Evolutionary conservation across 2,329 filamentous ascomycete genomes (phyloP).

Genomic region (Ascochyta pisi): DNA sequence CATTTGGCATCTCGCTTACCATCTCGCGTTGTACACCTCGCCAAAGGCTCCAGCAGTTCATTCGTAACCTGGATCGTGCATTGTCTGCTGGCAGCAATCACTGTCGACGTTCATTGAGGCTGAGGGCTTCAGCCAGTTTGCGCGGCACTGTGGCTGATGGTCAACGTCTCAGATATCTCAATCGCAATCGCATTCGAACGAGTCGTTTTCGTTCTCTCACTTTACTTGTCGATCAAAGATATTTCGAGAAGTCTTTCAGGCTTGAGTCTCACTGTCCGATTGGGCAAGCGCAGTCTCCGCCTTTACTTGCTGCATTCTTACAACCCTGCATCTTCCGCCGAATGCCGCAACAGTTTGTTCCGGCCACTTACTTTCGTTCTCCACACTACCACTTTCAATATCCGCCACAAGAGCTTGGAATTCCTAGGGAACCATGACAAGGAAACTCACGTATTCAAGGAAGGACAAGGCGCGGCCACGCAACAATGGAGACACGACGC

Average conservation of each 20-base stretch:
- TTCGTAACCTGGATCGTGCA: slow-evolving; percentile 5
- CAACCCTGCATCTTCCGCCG: slow-evolving; percentile 19
- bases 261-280: not conserved
- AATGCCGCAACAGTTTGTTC: slow-evolving; percentile 13
- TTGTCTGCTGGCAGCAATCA: slow-evolving; percentile 18
- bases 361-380: not conserved
- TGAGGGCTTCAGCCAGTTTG: not conserved
- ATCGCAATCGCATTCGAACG: not conserved
- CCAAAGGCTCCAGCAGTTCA: slow-evolving; percentile 1
- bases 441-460: slow-evolving; percentile 30
- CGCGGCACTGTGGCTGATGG: not conserved
- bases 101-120: slow-evolving; percentile 5
- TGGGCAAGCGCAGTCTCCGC: slow-evolving; percentile 5
- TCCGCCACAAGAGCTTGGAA: slow-evolving; percentile 14
- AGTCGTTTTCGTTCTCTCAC: slow-evolving; percentile 1
- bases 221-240: not conserved
- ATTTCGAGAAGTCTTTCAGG: not conserved
- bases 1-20: slow-evolving; percentile 21
- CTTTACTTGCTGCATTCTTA: slow-evolving; percentile 15
- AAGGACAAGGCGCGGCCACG: slow-evolving; percentile 21
- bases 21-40: slow-evolving; percentile 18
- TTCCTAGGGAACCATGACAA: slow-evolving; percentile 17
- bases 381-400: slow-evolving; percentile 16
- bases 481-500: slow-evolving; percentile 14
- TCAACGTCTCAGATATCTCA: slow-evolving; percentile 1